A percentile compares a stretch with the other conserved stretches of the same genome.
These are phyloP conservation scores for Dissophora ornata DNA, from an alignment of 192 early-diverging fungal species.

Conservation along the genomic window DNA sequence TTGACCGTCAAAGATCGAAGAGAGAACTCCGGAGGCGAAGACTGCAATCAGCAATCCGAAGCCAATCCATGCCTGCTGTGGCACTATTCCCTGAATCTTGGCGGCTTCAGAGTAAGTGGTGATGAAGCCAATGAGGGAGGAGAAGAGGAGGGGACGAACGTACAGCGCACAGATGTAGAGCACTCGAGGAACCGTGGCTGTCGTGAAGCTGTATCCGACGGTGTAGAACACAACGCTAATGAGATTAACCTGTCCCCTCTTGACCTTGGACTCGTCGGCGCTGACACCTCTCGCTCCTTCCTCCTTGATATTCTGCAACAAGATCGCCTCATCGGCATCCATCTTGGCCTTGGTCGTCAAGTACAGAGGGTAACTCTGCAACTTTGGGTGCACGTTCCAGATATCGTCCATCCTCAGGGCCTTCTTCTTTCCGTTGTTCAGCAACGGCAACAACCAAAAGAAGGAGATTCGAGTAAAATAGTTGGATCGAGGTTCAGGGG, in stretches of 20 bases:
- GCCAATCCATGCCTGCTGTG: slow-evolving; percentile 19
- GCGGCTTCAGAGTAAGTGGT: slow-evolving; percentile 7
- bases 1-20: slow-evolving; percentile 37
- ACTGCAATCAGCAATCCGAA: slow-evolving; percentile 37
- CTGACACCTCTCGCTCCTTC: not conserved
- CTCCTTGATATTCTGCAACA: slow-evolving; percentile 12
- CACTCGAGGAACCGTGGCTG: slow-evolving; percentile 19
- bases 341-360: slow-evolving; percentile 41
- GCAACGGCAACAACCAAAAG: slow-evolving; percentile 54
- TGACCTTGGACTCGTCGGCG: slow-evolving; percentile 1
- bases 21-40: slow-evolving; percentile 6
- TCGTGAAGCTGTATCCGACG: slow-evolving; percentile 32
- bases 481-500: slow-evolving; percentile 41
- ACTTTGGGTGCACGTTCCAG: slow-evolving; percentile 38
- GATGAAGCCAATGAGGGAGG: slow-evolving; percentile 22
- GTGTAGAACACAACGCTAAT: slow-evolving; percentile 13
- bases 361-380: slow-evolving; percentile 47
- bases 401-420: slow-evolving; percentile 50
- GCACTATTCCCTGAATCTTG: not conserved
- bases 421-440: slow-evolving; percentile 38
- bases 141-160: slow-evolving; percentile 31
- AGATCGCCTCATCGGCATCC: slow-evolving; percentile 43
- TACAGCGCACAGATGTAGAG: slow-evolving; percentile 19
- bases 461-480: slow-evolving; percentile 51
- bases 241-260: slow-evolving; percentile 24